Percentiles rank a stretch among this genome's conserved stretches.
These are phyloP conservation scores for Boletus subparvulus DNA, from an alignment of 768 basidiomycete genomes.

Conservation along the genomic window DNA sequence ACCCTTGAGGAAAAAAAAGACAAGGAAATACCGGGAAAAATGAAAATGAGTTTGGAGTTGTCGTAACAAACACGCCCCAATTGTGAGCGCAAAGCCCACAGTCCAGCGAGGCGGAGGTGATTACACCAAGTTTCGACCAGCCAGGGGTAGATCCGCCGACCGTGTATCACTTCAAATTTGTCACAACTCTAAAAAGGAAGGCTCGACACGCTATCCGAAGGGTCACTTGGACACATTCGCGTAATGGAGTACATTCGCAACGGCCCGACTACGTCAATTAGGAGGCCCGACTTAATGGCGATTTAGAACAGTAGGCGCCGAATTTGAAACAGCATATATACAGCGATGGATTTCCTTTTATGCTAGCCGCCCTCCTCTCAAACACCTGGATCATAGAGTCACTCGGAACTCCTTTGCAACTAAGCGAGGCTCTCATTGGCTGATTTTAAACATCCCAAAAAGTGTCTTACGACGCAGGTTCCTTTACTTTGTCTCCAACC, in stretches of 20 bases:
- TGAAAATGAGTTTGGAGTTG: slow-evolving; percentile 2
- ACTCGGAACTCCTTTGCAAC: too few relatives aligned
- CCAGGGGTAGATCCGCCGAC: neutral
- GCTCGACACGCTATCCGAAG: neutral
- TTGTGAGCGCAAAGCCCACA: neutral
- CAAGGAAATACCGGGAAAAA: neutral
- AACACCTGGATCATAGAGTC: neutral
- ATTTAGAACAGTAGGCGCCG: too few relatives aligned
- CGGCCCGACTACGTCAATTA: neutral
- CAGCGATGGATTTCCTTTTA: neutral
- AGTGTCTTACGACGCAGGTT: too few relatives aligned
- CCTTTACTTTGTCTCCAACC: too few relatives aligned
- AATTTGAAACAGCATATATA: neutral
- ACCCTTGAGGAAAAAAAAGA: neutral
- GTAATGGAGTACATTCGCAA: neutral
- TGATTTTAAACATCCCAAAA: too few relatives aligned
- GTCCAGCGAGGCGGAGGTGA: neutral
- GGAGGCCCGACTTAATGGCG: neutral
- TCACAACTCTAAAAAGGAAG: neutral
- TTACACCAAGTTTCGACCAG: neutral
- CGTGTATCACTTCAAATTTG: neutral
- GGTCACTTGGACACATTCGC: neutral
- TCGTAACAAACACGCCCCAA: slow-evolving; percentile 12
- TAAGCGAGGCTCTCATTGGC: too few relatives aligned
- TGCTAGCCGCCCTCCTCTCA: neutral